Evolutionary conservation across 257 asterid species (phyloP).

Genomic region (Salvia hispanica): DNA sequence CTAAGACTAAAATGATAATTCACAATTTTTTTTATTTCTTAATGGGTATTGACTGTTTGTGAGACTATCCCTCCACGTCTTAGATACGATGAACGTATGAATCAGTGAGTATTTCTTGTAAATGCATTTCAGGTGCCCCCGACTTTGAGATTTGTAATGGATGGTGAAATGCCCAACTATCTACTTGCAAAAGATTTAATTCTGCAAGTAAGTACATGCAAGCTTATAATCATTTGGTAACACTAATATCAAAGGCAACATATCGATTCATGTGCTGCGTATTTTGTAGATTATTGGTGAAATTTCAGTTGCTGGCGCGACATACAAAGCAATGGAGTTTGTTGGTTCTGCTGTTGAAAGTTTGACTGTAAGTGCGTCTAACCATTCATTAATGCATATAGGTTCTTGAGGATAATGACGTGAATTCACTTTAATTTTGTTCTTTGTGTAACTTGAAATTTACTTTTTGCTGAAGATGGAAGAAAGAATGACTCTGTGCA

Average conservation of each 20-base stretch:
- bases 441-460: constrained; percentile 14
- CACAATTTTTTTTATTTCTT: background rate
- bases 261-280: background rate
- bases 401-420: constrained; percentile 2
- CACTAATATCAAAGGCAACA: background rate
- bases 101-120: constrained; percentile 15
- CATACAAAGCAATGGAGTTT: constrained; percentile 97
- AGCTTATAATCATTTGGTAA: background rate
- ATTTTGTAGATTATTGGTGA: constrained; percentile 88
- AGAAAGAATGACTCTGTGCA: constrained; percentile 99
- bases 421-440: background rate
- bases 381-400: background rate
- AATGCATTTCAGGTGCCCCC: constrained; percentile 79
- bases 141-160: constrained; percentile 89
- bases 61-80: background rate
- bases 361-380: constrained; percentile 62
- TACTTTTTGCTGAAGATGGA: constrained; percentile 69
- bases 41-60: background rate
- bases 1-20: background rate
- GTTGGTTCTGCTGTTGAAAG: constrained; percentile 90
- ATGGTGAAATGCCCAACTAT: constrained; percentile 95
- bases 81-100: constrained; percentile 13
- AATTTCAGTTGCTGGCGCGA: constrained; percentile 98
- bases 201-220: constrained; percentile 68
- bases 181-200: constrained; percentile 96